phyloP scores from a whole-genome alignment of 306 rosid genomes.

The Geum urbanum region DNA sequence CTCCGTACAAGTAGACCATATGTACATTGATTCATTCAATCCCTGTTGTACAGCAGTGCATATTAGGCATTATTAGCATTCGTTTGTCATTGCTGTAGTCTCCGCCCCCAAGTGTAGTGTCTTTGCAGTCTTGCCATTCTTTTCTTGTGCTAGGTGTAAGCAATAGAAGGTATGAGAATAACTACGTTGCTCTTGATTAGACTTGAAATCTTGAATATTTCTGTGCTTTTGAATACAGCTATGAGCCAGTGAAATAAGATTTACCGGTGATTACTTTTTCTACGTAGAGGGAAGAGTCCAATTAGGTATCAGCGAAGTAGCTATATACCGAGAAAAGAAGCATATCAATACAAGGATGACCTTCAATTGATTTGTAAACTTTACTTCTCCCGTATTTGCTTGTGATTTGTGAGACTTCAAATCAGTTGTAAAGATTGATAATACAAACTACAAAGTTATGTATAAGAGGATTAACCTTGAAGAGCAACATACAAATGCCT shows the following conservation, averaged over 20 bases:
- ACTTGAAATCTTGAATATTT: too few species aligned
- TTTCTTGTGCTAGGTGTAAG: background rate
- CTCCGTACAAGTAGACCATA: background rate
- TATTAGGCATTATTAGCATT: too few species aligned
- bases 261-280: too few species aligned
- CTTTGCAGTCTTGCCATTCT: background rate
- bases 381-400: constrained; percentile 14
- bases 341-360: constrained; percentile 11
- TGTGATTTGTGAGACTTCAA: constrained; percentile 29
- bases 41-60: background rate
- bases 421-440: background rate
- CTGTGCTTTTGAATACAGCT: background rate
- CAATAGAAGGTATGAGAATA: background rate
- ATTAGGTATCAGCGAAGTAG: background rate
- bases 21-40: background rate
- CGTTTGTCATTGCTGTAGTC: background rate
- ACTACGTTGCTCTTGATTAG: background rate
- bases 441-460: constrained; percentile 25
- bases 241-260: too few species aligned
- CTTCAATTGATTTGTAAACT: constrained; percentile 4
- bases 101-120: background rate
- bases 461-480: constrained; percentile 25
- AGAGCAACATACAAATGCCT: background rate
- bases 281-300: too few species aligned
- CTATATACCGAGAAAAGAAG: background rate